Base-by-base conservation (phyloP, 495 filamentous ascomycete genomes). In the Penicillium pulvis region DNA sequence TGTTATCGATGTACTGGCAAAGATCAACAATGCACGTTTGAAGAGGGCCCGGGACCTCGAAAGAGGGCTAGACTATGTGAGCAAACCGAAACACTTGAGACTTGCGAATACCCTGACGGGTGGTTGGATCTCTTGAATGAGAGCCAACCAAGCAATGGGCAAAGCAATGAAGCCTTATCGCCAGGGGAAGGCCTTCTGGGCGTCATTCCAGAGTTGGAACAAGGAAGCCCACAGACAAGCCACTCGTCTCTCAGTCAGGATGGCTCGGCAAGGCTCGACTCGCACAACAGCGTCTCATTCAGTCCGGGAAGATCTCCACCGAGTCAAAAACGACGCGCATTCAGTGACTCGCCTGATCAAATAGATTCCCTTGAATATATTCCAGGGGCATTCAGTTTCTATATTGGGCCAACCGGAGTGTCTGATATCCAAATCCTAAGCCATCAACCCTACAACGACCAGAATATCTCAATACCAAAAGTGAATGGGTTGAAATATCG, bases 381-480 rank as follows among this genome's bases (percentile, higher is more conserved):
- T 11, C 36, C 36, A 7, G 26, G 26, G 8, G 52, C 52, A 19
- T 54, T 54, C 36, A 54, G 52, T 8, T 54, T 54, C 26, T 54
- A 54, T 54, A 54, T 54, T 16, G 52, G 52, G 8, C 52, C 52
- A 31, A 54, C 52, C 11, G 52, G 52, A 30, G 41, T 45, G 9
- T 54, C 52, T 3, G 52, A 54, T 14, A 45, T 54, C 16, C 52
- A 54, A 16, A 28, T 54, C 0, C 24, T 54, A 7, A 46, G 39
- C 41, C 19, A 54, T 24, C 52, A 54, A 19, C 52, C 52, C 1
- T 54, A 54, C 41, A 24, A 54, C 28, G 26, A 19, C 8, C 39
- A 54, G 26, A 54, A 54, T 46, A 12, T 54, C 33, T 44, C 52
- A n/a, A 9, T 54, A n/a, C 52, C 52, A 2, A 54, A 54, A 12